phyloP scores from a whole-genome alignment of 1,284 basidiomycete species.

The Moniliophthora roreri region DNA sequence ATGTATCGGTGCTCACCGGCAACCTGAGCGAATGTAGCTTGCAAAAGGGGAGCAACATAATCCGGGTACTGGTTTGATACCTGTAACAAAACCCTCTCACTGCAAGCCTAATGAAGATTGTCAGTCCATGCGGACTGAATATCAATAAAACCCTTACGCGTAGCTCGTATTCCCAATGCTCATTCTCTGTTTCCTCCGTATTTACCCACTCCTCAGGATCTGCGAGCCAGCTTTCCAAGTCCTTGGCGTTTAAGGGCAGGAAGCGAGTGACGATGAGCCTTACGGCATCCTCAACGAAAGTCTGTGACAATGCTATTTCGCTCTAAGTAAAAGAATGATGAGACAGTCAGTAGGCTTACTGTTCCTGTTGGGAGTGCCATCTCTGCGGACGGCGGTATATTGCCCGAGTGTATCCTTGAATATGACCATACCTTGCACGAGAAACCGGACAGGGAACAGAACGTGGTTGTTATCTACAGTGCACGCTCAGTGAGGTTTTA shows the following conservation, averaged over 20 bases:
- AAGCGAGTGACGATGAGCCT: constrained; percentile 78
- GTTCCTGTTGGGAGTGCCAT: constrained; percentile 57
- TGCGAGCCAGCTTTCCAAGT: constrained; percentile 77
- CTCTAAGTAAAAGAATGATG: constrained; percentile 6
- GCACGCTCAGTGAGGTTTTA: background rate
- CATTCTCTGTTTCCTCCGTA: constrained; percentile 80
- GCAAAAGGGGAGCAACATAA: constrained; percentile 73
- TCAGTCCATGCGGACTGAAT: constrained; percentile 3
- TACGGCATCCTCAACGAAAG: constrained; percentile 80
- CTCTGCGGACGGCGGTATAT: constrained; percentile 65
- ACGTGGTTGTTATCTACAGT: constrained; percentile 46
- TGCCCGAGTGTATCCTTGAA: constrained; percentile 83
- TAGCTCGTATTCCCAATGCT: constrained; percentile 87
- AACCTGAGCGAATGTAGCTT: constrained; percentile 52
- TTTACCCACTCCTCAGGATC: constrained; percentile 93
- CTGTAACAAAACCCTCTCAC: constrained; percentile 83
- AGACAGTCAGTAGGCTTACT: constrained; percentile 36
- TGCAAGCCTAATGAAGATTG: constrained; percentile 64
- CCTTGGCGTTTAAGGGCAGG: constrained; percentile 76
- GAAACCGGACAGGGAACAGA: constrained; percentile 73
- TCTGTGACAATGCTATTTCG: constrained; percentile 61
- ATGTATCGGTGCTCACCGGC: constrained; percentile 44
- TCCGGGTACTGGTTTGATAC: constrained; percentile 74
- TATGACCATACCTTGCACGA: constrained; percentile 85
- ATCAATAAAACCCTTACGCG: constrained; percentile 50